phyloP scores from a whole-genome alignment of 306 rosid genomes.

The Castanopsis chinensis region DNA sequence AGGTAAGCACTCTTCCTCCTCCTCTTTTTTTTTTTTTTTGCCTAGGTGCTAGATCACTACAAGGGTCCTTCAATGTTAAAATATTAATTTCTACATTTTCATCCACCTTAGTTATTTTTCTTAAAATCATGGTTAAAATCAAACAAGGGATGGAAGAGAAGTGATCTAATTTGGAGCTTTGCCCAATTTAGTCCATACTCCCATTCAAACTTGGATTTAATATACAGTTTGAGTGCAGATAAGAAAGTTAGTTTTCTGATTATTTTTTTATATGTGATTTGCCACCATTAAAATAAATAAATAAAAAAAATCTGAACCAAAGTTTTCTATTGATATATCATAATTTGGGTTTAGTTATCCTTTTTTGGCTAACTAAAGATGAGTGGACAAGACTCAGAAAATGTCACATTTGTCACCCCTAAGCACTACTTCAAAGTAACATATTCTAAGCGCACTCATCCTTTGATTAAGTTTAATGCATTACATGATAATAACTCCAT shows the following conservation, averaged over 20 bases:
- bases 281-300: no score
- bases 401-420: no score
- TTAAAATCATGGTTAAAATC: background rate
- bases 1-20: slow-evolving; percentile 39
- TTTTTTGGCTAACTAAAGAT: no score
- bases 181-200: background rate
- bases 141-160: background rate
- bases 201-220: background rate
- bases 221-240: background rate
- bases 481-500: background rate
- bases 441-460: no score
- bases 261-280: background rate
- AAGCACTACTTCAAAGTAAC: no score
- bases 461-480: no score
- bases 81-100: background rate
- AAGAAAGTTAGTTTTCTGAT: background rate
- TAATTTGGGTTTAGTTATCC: no score
- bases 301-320: no score
- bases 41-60: background rate
- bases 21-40: background rate
- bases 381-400: no score
- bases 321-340: no score
- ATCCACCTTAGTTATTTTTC: background rate
- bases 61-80: background rate
- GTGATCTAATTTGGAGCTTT: background rate